A percentile compares a stretch with the other conserved stretches of the same genome.
phyloP scores from a whole-genome alignment of 208 protist genomes.

The Wallacemonas sp. region DNA sequence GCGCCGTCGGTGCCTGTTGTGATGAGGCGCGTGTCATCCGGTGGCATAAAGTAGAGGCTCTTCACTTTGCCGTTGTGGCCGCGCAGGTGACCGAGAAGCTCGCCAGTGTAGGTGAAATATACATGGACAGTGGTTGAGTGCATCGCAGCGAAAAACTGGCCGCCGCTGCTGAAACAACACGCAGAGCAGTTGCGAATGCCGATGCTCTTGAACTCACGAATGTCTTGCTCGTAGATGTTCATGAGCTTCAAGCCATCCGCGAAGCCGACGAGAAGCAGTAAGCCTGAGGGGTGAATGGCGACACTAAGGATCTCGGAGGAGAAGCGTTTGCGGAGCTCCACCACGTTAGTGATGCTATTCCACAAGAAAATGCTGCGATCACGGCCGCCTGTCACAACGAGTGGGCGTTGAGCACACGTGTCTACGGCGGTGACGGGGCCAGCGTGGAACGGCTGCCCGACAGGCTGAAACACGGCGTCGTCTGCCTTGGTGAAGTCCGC shows the following conservation, averaged over 20 bases:
- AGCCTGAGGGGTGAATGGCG: conserved; percentile 95
- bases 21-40: conserved; percentile 92
- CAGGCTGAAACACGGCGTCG: conserved; percentile 91
- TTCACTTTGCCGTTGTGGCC: conserved; percentile 95
- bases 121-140: conserved; percentile 96
- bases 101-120: conserved; percentile 95
- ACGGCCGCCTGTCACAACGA: conserved; percentile 92
- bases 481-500: conserved; percentile 93
- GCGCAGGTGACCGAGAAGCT: conserved; percentile 93
- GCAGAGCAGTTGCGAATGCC: conserved; percentile 91
- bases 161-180: conserved; percentile 95
- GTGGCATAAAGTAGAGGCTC: conserved; percentile 84
- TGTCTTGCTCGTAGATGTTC: conserved; percentile 96
- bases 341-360: conserved; percentile 95
- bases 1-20: conserved; percentile 94
- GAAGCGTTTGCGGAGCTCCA: conserved; percentile 93
- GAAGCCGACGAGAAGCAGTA: conserved; percentile 95
- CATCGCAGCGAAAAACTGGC: conserved; percentile 96
- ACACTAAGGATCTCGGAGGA: conserved; percentile 92
- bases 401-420: conserved; percentile 93
- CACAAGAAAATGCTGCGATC: conserved; percentile 94
- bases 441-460: conserved; percentile 92
- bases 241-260: conserved; percentile 94
- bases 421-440: conserved; percentile 90
- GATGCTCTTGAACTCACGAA: conserved; percentile 93